Evolutionary conservation across 768 basidiomycete genomes (phyloP).

Genomic region (Naematelia aurantialba): DNA sequence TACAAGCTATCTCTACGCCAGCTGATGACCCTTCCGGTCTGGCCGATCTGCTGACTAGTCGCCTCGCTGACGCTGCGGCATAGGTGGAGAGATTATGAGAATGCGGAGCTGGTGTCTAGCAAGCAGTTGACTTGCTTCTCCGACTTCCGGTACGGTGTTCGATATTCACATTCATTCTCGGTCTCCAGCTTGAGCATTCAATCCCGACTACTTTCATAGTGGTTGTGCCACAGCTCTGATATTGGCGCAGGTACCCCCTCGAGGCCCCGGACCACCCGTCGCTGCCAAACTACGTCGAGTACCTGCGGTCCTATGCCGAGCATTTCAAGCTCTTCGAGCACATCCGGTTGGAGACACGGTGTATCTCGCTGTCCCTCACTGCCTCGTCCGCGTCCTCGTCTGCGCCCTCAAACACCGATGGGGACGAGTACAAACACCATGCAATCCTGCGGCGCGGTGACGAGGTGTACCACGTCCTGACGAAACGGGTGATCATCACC

Average conservation of each 20-base stretch:
- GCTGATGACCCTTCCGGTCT: no score
- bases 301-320: slow-evolving; percentile 55
- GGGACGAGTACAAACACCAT: slow-evolving; percentile 53
- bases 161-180: slow-evolving; percentile 32
- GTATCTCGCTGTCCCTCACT: slow-evolving; percentile 23
- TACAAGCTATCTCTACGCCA: no score
- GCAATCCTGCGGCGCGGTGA: slow-evolving; percentile 46
- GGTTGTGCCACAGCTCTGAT: background rate
- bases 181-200: background rate
- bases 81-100: slow-evolving; percentile 41
- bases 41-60: no score
- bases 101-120: slow-evolving; percentile 51
- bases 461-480: slow-evolving; percentile 49
- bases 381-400: slow-evolving; percentile 50
- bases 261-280: slow-evolving; percentile 42
- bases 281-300: slow-evolving; percentile 54
- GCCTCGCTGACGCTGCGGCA: slow-evolving; percentile 7
- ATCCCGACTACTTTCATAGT: background rate
- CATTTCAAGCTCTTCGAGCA: slow-evolving; percentile 52
- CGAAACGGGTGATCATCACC: slow-evolving; percentile 56
- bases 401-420: no score
- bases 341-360: slow-evolving; percentile 32
- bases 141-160: slow-evolving; percentile 57
- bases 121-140: slow-evolving; percentile 74
- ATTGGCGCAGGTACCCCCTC: slow-evolving; percentile 29